Evolutionary conservation across 768 basidiomycete species (phyloP), one percentile per base, ranked within the genome.

Genomic region (Cytidiella melzeri): DNA sequence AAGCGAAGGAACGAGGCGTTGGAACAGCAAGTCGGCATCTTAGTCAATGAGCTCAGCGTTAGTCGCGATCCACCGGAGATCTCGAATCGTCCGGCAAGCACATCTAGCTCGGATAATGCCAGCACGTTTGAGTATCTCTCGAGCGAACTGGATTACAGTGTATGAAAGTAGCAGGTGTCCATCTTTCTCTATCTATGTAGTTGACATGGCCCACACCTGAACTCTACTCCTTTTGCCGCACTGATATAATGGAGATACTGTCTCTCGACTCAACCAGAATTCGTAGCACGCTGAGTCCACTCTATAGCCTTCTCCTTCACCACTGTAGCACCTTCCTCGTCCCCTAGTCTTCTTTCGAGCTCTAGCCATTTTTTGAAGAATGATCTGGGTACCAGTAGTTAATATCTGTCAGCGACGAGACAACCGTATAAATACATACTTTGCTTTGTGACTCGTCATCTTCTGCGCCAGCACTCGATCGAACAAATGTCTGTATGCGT

Each of bases 341-440:
- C 90, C 3, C 95, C 96, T 51, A 93, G 69, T 56, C 81, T 78
- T 57, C 79, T 81, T 66, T 98, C 96, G 34, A 96, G 67, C 51
- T 84, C 84, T 26, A 98, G 73, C 91, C 94, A 96, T 66, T 97
- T 97, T 69, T 99, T 99, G 79, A 99, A 98, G 67, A 97, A 85
- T 24, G 84, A 80, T 69, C 91, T 93, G 50, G 11, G 30, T 11
- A 23, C 42, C 24, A 50, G 20, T 30, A 24, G 19, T 55, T 3
- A 47, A 20, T 6, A 47, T 11, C 13, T 50, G 15, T n/a, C 24
- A 25, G 12, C 12, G 27, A 26, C 19, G 39, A n/a, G 11, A 24
- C 20, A 10, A 20, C 19, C 13, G 21, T 41, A 37, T 7, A 10
- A n/a, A n/a, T 18, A 75, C 84, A 61, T 62, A 94, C 91, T 96